These are phyloP conservation scores for Cruciata laevipes DNA, from an alignment of 257 asterid species.

Conservation along the genomic window DNA sequence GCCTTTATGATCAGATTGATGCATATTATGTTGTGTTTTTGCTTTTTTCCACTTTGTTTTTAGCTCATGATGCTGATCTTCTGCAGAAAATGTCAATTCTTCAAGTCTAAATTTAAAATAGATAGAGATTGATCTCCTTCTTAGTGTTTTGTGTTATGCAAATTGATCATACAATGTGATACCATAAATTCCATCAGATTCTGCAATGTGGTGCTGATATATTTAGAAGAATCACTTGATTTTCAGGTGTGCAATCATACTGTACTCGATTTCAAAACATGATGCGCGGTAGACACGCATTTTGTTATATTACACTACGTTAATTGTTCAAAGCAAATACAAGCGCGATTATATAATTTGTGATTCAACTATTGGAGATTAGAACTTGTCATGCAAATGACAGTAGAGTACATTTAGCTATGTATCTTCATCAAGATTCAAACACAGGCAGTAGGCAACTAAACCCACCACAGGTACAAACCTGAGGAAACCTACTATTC, in stretches of 20 bases:
- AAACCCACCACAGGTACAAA: constrained; percentile 77
- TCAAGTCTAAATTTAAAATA: background rate
- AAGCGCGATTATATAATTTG: background rate
- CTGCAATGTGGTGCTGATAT: too few relatives aligned
- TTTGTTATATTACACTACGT: background rate
- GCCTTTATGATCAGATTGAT: background rate
- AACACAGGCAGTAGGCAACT: constrained; percentile 61
- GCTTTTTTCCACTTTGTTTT: background rate
- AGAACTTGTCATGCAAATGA: background rate
- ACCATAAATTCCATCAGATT: too few relatives aligned
- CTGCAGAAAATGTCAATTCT: background rate
- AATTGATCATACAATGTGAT: background rate
- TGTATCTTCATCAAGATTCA: constrained; percentile 35
- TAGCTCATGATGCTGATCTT: background rate
- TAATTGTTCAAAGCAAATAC: background rate
- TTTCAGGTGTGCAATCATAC: too few relatives aligned
- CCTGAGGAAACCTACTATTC: constrained; percentile 45
- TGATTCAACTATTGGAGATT: too few relatives aligned
- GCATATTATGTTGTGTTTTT: constrained; percentile 7
- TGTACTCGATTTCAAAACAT: too few relatives aligned
- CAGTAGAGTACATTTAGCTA: constrained; percentile 17
- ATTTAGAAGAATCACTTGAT: too few relatives aligned
- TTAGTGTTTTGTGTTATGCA: background rate
- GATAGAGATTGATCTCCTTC: background rate
- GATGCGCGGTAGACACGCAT: too few relatives aligned